Evolutionary conservation across 768 basidiomycete species (phyloP).

Genomic region (Russula abietina): DNA sequence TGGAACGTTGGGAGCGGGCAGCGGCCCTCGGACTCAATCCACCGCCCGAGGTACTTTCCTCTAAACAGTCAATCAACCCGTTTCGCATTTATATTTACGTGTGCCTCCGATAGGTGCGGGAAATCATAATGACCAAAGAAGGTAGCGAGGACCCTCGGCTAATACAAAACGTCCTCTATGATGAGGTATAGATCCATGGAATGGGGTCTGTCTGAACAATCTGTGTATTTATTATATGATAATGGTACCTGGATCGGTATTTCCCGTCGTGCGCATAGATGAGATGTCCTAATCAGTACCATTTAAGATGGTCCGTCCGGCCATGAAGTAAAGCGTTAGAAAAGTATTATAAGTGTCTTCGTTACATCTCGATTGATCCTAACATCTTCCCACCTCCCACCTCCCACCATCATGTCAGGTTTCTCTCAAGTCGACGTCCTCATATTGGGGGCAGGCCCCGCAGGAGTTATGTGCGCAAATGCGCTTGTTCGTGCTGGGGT

Average conservation of each 20-base stretch:
- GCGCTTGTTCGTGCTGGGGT: slow-evolving; percentile 53
- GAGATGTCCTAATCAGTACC: background rate
- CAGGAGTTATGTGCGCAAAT: slow-evolving; percentile 65
- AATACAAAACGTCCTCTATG: slow-evolving; percentile 20
- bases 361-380: background rate
- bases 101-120: slow-evolving; percentile 4
- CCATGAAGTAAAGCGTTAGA: background rate
- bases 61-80: too few relatives aligned
- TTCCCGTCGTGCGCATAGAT: background rate
- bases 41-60: slow-evolving; percentile 57
- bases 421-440: slow-evolving; percentile 52
- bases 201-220: background rate
- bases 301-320: background rate
- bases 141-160: slow-evolving; percentile 14
- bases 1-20: slow-evolving; percentile 87
- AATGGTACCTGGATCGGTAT: background rate
- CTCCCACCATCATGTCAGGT: slow-evolving; percentile 21
- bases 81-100: background rate
- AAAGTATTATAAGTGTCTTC: background rate
- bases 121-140: slow-evolving; percentile 21
- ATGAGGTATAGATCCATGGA: slow-evolving; percentile 15
- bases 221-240: background rate
- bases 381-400: background rate
- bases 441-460: slow-evolving; percentile 55
- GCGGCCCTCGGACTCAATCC: slow-evolving; percentile 71